These are phyloP conservation scores for Colletotrichum sp. DNA, from an alignment of 2,329 filamentous ascomycete species.

Conservation along the genomic window DNA sequence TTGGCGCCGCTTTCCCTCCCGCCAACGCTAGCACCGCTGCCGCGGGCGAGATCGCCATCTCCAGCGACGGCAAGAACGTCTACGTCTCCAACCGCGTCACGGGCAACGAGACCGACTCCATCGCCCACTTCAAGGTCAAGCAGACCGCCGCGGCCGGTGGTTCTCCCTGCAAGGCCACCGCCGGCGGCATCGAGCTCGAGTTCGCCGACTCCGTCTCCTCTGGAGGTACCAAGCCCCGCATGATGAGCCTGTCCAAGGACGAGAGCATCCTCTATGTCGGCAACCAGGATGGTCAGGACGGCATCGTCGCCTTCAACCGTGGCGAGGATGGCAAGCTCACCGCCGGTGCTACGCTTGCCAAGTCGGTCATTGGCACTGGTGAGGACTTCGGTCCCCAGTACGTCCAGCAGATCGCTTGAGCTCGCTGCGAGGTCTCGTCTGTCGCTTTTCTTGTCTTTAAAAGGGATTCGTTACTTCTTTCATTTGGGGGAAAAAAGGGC, in stretches of 20 bases:
- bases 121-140: conserved; percentile 49
- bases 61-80: conserved; percentile 45
- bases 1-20: conserved; percentile 34
- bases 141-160: conserved; percentile 20
- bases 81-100: conserved; percentile 58
- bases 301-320: conserved; percentile 37
- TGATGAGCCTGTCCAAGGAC: conserved; percentile 46
- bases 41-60: conserved; percentile 50
- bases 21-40: conserved; percentile 41
- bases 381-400: conserved; percentile 33
- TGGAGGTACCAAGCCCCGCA: conserved; percentile 46
- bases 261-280: conserved; percentile 45
- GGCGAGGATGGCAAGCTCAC: conserved; percentile 31
- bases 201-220: conserved; percentile 38
- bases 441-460: neutral
- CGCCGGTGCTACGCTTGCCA: conserved; percentile 29
- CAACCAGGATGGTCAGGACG: conserved; percentile 48
- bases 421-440: neutral
- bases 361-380: conserved; percentile 29
- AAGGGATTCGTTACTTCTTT: neutral
- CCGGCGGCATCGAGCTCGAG: conserved; percentile 33
- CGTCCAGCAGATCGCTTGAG: conserved; percentile 32
- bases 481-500: neutral
- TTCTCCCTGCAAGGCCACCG: conserved; percentile 25
- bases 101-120: conserved; percentile 48